phyloP scores from a whole-genome alignment of 352 stramenopile species.

The Globisporangium parvum region DNA sequence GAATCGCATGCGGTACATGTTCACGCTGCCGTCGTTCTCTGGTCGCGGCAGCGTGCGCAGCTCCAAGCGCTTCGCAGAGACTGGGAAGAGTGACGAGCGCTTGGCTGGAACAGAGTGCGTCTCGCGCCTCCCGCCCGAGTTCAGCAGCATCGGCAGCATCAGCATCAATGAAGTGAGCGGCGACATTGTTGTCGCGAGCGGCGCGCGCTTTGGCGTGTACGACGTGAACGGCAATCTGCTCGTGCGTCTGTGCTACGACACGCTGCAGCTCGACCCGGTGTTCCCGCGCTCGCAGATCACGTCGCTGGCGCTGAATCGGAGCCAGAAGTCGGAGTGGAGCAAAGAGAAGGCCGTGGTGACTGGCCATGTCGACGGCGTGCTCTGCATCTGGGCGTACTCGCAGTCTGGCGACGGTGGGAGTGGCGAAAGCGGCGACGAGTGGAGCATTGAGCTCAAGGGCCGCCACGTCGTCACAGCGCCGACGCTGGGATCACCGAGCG shows the following conservation, averaged over 20 bases:
- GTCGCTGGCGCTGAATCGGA: slow-evolving; percentile 39
- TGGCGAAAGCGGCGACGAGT: slow-evolving; percentile 29
- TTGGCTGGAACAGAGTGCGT: not conserved
- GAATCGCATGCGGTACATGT: slow-evolving; percentile 52
- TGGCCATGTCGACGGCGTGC: slow-evolving; percentile 48
- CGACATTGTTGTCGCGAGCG: slow-evolving; percentile 51
- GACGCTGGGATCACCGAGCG: slow-evolving; percentile 12
- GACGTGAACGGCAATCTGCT: slow-evolving; percentile 61
- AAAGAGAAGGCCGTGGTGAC: slow-evolving; percentile 59
- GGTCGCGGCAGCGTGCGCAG: not conserved
- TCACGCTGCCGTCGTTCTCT: slow-evolving; percentile 28
- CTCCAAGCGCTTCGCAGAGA: not conserved
- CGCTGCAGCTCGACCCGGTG: slow-evolving; percentile 35
- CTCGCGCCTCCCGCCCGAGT: slow-evolving; percentile 5
- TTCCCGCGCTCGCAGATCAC: slow-evolving; percentile 32
- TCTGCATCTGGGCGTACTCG: slow-evolving; percentile 64
- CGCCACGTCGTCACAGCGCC: slow-evolving; percentile 30
- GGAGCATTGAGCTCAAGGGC: slow-evolving; percentile 46
- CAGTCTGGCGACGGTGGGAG: slow-evolving; percentile 28
- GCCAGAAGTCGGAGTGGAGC: slow-evolving; percentile 49
- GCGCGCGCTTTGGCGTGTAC: slow-evolving; percentile 47
- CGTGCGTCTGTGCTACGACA: slow-evolving; percentile 37
- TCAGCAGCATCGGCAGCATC: slow-evolving; percentile 28
- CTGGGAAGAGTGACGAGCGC: not conserved
- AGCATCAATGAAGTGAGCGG: slow-evolving; percentile 62